These are phyloP conservation scores for Kokia cookei DNA, from an alignment of 441 rosid species.

Conservation along the genomic window DNA sequence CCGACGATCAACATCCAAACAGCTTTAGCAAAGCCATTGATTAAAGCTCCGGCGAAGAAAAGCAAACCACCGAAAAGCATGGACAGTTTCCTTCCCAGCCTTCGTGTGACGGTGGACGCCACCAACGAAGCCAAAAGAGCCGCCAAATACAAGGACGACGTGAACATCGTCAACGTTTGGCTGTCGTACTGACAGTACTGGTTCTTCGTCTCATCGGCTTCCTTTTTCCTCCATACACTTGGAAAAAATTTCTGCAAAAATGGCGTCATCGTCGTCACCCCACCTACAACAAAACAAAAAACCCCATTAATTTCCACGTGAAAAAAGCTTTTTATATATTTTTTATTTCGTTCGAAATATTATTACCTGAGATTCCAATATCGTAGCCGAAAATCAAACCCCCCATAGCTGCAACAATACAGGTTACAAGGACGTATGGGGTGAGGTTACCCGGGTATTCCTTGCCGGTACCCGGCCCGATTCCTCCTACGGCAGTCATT, in stretches of 20 bases:
- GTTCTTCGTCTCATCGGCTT: slow-evolving; percentile 29
- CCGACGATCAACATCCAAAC: slow-evolving; percentile 89
- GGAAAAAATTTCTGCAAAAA: slow-evolving; percentile 69
- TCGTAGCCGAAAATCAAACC: slow-evolving; percentile 95
- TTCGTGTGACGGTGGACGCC: slow-evolving; percentile 53
- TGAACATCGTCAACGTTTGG: slow-evolving; percentile 64
- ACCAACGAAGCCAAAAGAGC: slow-evolving; percentile 58
- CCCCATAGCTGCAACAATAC: slow-evolving; percentile 92
- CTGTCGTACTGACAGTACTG: slow-evolving; percentile 84
- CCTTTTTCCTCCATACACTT: slow-evolving; percentile 49
- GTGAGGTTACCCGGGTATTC: slow-evolving; percentile 88
- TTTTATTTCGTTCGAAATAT: neutral
- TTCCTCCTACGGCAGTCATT: slow-evolving; percentile 69
- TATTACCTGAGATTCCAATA: slow-evolving; percentile 88
- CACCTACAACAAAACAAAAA: slow-evolving; percentile 37
- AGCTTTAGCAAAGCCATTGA: slow-evolving; percentile 57
- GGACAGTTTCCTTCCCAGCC: slow-evolving; percentile 52
- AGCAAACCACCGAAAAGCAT: slow-evolving; percentile 73
- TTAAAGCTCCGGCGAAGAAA: slow-evolving; percentile 71
- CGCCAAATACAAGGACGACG: slow-evolving; percentile 84
- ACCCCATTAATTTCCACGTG: too few relatives aligned
- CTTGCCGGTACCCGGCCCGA: slow-evolving; percentile 33
- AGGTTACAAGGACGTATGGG: slow-evolving; percentile 59
- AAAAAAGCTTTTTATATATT: too few relatives aligned
- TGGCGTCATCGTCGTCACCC: slow-evolving; percentile 84